A percentile compares a stretch with the other conserved stretches of the same genome.
phyloP scores from a whole-genome alignment of 306 rosid species.

The Trichosanthes cucumerina region DNA sequence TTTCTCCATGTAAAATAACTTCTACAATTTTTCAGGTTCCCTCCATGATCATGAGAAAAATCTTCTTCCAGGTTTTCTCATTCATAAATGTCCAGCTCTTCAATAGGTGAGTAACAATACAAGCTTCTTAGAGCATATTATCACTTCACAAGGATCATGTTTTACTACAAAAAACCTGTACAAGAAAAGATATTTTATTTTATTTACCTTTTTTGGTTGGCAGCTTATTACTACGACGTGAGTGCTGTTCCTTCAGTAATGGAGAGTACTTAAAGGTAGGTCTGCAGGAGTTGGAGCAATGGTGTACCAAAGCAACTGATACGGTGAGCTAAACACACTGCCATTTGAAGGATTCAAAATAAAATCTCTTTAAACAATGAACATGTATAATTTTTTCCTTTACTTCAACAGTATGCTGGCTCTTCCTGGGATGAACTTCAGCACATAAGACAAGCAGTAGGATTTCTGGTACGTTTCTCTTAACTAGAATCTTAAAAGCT shows the following conservation, averaged over 20 bases:
- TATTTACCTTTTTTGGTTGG: not conserved
- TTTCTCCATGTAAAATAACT: slow-evolving; percentile 1
- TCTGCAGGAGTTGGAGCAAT: slow-evolving; percentile 66
- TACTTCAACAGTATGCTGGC: slow-evolving; percentile 52
- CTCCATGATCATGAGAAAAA: slow-evolving; percentile 56
- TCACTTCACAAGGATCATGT: not conserved
- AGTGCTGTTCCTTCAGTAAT: slow-evolving; percentile 85
- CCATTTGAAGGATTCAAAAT: not conserved
- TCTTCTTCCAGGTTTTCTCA: slow-evolving; percentile 73
- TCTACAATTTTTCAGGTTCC: slow-evolving; percentile 48
- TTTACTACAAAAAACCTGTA: not conserved
- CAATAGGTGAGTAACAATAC: slow-evolving; percentile 42
- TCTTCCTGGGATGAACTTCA: slow-evolving; percentile 78
- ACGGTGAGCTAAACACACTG: slow-evolving; percentile 31
- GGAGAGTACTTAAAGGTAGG: slow-evolving; percentile 84
- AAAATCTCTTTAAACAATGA: not conserved
- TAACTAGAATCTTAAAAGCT: not conserved
- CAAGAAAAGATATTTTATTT: not conserved
- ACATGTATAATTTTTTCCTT: not conserved
- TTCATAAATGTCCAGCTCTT: slow-evolving; percentile 83
- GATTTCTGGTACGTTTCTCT: slow-evolving; percentile 55
- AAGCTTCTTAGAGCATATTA: not conserved
- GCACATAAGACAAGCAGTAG: slow-evolving; percentile 80
- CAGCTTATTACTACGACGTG: slow-evolving; percentile 84
- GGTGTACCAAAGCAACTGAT: slow-evolving; percentile 69